phyloP scores from a whole-genome alignment of 495 filamentous ascomycete species.

The Extremus antarcticus region DNA sequence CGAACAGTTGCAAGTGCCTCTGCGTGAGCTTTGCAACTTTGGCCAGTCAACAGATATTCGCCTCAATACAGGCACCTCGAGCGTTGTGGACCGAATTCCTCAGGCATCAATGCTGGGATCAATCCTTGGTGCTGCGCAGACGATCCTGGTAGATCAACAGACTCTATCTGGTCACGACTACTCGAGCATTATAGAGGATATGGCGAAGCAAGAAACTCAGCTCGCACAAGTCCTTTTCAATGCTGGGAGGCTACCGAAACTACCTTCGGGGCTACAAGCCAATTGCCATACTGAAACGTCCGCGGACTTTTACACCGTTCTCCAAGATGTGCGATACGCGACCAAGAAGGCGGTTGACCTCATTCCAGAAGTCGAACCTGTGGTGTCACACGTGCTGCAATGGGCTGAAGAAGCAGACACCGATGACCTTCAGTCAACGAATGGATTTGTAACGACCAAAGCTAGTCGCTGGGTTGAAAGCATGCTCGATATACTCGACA shows the following conservation, averaged over 20 bases:
- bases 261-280: constrained; percentile 12
- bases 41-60: background rate
- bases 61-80: background rate
- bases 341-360: background rate
- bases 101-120: constrained; percentile 17
- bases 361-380: background rate
- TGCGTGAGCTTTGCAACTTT: background rate
- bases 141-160: constrained; percentile 24
- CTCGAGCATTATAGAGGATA: constrained; percentile 8
- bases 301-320: background rate
- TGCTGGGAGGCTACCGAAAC: constrained; percentile 2
- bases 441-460: background rate
- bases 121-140: constrained; percentile 27
- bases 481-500: constrained; percentile 12
- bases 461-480: background rate
- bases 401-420: no score
- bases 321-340: background rate
- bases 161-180: constrained; percentile 21
- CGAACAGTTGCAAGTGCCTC: background rate
- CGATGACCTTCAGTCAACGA: background rate
- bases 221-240: constrained; percentile 5
- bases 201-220: constrained; percentile 6
- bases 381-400: background rate
- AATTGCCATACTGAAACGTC: background rate
- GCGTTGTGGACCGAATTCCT: background rate